Conservation (phyloP, 768 basidiomycete genomes). For the Suillus tomentosus region DNA sequence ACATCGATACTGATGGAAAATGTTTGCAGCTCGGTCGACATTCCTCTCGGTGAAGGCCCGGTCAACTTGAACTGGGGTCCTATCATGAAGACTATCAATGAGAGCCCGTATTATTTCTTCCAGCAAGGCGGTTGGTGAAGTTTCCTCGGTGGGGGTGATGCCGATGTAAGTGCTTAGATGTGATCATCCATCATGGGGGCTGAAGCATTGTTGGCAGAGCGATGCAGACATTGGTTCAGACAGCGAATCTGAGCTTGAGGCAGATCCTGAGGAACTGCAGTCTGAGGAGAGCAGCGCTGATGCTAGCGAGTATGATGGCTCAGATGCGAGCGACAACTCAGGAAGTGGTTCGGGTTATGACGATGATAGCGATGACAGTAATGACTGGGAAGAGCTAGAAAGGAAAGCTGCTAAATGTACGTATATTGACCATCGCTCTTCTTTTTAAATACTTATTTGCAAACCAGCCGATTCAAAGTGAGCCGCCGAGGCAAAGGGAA, state of each 20-base stretch:
- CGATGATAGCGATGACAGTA: constrained; percentile 71
- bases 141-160: constrained; percentile 73
- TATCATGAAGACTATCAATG: constrained; percentile 99
- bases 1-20: constrained; percentile 6
- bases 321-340: constrained; percentile 55
- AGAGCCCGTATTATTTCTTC: constrained; percentile 95
- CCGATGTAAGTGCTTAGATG: constrained; percentile 52
- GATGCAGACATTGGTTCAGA: constrained; percentile 66
- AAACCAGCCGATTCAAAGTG: constrained; percentile 52
- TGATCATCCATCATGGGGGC: constrained; percentile 33
- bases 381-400: constrained; percentile 97
- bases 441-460: constrained; percentile 5
- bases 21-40: constrained; percentile 85
- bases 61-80: constrained; percentile 98
- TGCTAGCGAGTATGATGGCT: constrained; percentile 57
- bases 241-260: constrained; percentile 68
- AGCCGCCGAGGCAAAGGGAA: constrained; percentile 39
- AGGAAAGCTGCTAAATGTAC: constrained; percentile 86
- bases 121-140: constrained; percentile 94
- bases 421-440: constrained; percentile 14
- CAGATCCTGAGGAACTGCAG: constrained; percentile 44
- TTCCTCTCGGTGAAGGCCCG: constrained; percentile 91
- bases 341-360: constrained; percentile 69
- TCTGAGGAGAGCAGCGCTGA: constrained; percentile 49
- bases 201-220: constrained; percentile 44